Base-by-base conservation (phyloP, 2,329 filamentous ascomycete species). In the Penicillium sclerotigenum region DNA sequence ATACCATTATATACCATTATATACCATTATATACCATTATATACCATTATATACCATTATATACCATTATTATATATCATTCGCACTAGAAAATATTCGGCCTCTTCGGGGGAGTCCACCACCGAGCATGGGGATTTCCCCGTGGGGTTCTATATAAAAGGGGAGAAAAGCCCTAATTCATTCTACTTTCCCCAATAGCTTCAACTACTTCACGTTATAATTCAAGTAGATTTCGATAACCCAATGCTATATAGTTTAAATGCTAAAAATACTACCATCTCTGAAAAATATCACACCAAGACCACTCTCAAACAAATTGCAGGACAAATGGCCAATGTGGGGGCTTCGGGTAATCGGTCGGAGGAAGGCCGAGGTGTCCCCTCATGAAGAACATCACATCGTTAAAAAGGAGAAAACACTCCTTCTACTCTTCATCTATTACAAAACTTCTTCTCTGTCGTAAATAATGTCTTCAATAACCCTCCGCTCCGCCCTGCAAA, bases 401-500 rank as follows among this genome's bases (percentile, higher is more conserved):
- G 10, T 26, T 42, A 8, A n/a, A 41, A 24, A 8, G 16, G 20
- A 14, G n/a, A 50, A 5, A 42, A 13, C 10, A n/a, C 20, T 11
- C 31, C 9, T 29, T 34, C 4, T 29, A 3, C 10, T 36, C 24
- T 41, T 50, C 37, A 42, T 18, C 33, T 11, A 20, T 26, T 13
- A 33, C 29, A 34, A 5, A 28, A 2, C 8, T 28, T 10, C 29
- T 13, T 9, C 10, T 31, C 11, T 4, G 7, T 11, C 9, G 33
- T n/a, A 8, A 8, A 40, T 10, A 11, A 52, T 56, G 53, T 46
- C 53, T 40, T 45, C 53, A 11, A 22, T 56, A 22, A 10, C 41
- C 31, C 53, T 68, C 37, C 50, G 57, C 24, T 46, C 59, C 4
- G 56, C 57, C 7, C 47, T 68, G 5, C 42, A 62, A 48, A 51